Evolutionary conservation across 78 protist genomes (phyloP).

Genomic region (Blattamonas nauphoetae): DNA sequence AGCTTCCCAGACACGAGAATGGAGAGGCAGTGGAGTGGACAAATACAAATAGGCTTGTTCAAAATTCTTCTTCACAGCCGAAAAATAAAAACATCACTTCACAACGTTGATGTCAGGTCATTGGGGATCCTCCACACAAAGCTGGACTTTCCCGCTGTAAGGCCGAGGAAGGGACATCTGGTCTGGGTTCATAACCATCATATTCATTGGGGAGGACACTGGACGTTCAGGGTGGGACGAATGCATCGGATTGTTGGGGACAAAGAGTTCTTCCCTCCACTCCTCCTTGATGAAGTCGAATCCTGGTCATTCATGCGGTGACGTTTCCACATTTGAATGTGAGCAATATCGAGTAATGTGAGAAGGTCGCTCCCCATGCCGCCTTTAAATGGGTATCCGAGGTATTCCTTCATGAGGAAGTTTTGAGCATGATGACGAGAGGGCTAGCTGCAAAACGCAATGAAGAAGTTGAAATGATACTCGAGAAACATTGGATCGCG

Average conservation of each 20-base stretch:
- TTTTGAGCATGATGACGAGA: neutral
- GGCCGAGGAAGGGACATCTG: neutral
- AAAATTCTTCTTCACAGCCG: neutral
- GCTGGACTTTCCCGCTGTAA: neutral
- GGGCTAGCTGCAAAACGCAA: neutral
- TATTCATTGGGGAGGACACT: neutral
- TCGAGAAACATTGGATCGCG: too few relatives aligned
- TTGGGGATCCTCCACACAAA: neutral
- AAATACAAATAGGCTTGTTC: neutral
- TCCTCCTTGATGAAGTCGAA: neutral
- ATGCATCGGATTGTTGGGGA: neutral
- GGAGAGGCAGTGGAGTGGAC: neutral
- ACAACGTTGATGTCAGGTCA: neutral
- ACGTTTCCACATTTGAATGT: neutral
- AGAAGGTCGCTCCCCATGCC: neutral
- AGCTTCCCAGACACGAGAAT: neutral
- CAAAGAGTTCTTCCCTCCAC: neutral
- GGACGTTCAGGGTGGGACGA: neutral
- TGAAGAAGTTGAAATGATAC: too few relatives aligned
- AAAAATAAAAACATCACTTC: neutral
- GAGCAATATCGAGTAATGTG: neutral
- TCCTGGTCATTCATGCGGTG: neutral
- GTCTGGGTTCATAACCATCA: neutral
- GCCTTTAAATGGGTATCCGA: neutral
- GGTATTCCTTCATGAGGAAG: neutral